phyloP scores from a whole-genome alignment of 805 yeast genomes.

The Ogataea allantospora region DNA sequence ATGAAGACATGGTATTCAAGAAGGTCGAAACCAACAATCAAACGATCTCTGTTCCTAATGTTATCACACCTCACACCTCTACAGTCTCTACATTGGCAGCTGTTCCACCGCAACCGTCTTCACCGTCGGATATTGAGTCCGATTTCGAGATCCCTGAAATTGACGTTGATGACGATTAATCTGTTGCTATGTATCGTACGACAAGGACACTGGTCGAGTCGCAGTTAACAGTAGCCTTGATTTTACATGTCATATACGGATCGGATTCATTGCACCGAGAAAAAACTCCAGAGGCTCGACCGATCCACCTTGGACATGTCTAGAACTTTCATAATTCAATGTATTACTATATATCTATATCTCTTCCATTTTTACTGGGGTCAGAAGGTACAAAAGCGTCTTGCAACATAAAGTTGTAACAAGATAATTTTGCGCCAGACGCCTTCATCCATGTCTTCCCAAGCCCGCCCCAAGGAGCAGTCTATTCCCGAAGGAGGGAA shows the following conservation, averaged over 20 bases:
- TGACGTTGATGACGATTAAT: constrained; percentile 32
- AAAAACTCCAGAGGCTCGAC: constrained; percentile 13
- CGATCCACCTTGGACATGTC: constrained; percentile 26
- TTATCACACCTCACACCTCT: background rate
- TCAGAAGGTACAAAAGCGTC: constrained; percentile 37
- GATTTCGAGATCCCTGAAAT: constrained; percentile 39
- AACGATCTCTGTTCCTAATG: background rate
- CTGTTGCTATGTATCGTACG: constrained; percentile 11
- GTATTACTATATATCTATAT: constrained; percentile 7
- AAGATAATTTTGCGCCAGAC: constrained; percentile 36
- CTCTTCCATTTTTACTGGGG: constrained; percentile 19
- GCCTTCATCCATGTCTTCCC: constrained; percentile 35
- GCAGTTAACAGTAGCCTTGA: constrained; percentile 18
- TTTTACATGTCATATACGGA: constrained; percentile 30
- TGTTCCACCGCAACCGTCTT: background rate
- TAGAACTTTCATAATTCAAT: constrained; percentile 6
- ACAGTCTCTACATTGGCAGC: too few species aligned
- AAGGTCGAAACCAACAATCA: constrained; percentile 1
- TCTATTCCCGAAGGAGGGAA: constrained; percentile 25
- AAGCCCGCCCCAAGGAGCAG: constrained; percentile 16
- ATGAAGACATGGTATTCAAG: constrained; percentile 20
- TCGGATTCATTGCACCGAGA: constrained; percentile 16
- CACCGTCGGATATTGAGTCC: constrained; percentile 27
- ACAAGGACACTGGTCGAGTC: constrained; percentile 6
- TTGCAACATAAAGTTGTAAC: constrained; percentile 29